Evolutionary conservation across 805 yeast species (phyloP).

Genomic region (Candida sakaeoensis): DNA sequence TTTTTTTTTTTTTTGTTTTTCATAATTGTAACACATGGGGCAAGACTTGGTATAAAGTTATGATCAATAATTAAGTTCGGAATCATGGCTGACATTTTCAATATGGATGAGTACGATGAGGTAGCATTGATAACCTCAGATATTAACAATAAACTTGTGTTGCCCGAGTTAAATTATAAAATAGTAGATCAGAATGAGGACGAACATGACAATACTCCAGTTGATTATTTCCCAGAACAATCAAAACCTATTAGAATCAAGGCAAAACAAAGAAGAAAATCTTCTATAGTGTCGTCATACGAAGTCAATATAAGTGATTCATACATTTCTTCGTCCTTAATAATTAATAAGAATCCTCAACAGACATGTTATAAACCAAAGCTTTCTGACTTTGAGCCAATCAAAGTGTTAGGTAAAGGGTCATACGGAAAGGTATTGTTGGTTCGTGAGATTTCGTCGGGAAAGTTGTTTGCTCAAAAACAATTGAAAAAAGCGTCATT

Average conservation of each 20-base stretch:
- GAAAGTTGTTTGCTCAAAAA: constrained; percentile 41
- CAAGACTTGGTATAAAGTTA: background rate
- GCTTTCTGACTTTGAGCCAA: constrained; percentile 37
- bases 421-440: constrained; percentile 42
- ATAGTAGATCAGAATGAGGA: constrained; percentile 3
- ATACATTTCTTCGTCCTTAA: constrained; percentile 25
- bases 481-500: constrained; percentile 38
- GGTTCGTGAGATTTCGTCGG: constrained; percentile 35
- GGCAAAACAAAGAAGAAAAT: constrained; percentile 18
- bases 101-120: constrained; percentile 33
- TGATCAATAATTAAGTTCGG: background rate
- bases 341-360: constrained; percentile 11
- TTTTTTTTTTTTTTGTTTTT: background rate
- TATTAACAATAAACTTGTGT: background rate
- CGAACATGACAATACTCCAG: constrained; percentile 5
- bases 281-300: constrained; percentile 30
- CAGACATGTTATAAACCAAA: constrained; percentile 20
- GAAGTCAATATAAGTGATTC: constrained; percentile 32
- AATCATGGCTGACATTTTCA: constrained; percentile 31
- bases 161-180: constrained; percentile 5
- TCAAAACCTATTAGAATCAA: constrained; percentile 12
- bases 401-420: constrained; percentile 42
- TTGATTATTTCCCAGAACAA: constrained; percentile 9
- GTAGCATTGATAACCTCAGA: background rate
- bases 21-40: constrained; percentile 1